phyloP scores from a whole-genome alignment of 148 eudicot species.

The Drosera capensis region DNA sequence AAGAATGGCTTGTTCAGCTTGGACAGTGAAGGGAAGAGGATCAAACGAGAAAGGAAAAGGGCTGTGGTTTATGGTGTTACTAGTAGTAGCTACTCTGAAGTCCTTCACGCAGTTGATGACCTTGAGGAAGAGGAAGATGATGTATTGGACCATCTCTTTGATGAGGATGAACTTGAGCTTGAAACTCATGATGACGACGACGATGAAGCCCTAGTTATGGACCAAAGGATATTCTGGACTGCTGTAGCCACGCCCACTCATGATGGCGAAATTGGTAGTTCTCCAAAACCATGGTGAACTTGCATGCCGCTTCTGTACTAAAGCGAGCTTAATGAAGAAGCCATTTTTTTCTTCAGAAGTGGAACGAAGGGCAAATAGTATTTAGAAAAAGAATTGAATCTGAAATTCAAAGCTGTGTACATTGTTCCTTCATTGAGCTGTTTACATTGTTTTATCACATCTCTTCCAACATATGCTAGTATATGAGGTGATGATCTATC shows the following conservation, averaged over 20 bases:
- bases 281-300: constrained; percentile 10
- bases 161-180: background rate
- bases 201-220: background rate
- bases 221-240: background rate
- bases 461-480: no score
- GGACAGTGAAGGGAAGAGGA: constrained; percentile 57
- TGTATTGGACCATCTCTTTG: constrained; percentile 1
- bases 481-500: no score
- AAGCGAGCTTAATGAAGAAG: no score
- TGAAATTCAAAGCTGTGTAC: no score
- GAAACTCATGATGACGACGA: constrained; percentile 1
- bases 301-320: background rate
- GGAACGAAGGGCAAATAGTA: no score
- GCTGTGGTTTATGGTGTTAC: background rate
- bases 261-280: background rate
- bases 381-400: no score
- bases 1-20: constrained; percentile 44
- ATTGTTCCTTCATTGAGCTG: no score
- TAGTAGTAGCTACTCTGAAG: background rate
- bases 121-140: background rate
- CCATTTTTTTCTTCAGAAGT: no score
- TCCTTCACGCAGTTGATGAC: background rate
- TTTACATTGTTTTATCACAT: no score
- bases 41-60: constrained; percentile 43
- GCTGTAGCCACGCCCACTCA: background rate